Conservation (phyloP, 257 asterid species). For the Prunella vulgaris region DNA sequence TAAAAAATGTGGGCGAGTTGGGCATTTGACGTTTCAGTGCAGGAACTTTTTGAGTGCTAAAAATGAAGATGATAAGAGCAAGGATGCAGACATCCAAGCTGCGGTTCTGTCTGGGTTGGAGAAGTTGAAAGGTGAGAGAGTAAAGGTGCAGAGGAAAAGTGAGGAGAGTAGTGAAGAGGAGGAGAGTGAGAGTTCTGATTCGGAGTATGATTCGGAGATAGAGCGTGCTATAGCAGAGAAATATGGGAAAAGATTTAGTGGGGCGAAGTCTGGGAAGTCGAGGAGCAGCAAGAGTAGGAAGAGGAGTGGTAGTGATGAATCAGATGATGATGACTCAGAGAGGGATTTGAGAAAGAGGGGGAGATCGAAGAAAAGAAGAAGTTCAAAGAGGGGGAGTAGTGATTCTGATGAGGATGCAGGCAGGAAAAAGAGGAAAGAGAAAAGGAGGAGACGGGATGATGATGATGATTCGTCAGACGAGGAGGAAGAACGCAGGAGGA, state of each 20-base stretch:
- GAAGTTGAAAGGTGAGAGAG: constrained; percentile 65
- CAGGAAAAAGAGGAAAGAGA: constrained; percentile 46
- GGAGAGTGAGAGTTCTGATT: constrained; percentile 72
- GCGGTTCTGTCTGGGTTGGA: constrained; percentile 65
- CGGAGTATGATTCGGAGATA: constrained; percentile 75
- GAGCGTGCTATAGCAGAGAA: constrained; percentile 62
- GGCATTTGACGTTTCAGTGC: constrained; percentile 90
- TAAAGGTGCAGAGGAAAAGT: constrained; percentile 40
- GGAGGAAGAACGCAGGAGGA: constrained; percentile 33
- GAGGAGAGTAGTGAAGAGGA: constrained; percentile 57
- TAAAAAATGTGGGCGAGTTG: constrained; percentile 89
- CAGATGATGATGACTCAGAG: constrained; percentile 29
- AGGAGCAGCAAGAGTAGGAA: constrained; percentile 31
- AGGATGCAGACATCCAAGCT: constrained; percentile 56
- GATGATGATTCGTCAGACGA: constrained; percentile 52
- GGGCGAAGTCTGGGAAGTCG: constrained; percentile 35
- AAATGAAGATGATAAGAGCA: constrained; percentile 46
- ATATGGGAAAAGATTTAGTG: constrained; percentile 38
- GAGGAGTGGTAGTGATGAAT: constrained; percentile 38
- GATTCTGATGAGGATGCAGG: constrained; percentile 49
- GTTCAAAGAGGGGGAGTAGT: constrained; percentile 39
- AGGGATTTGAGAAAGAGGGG: constrained; percentile 37
- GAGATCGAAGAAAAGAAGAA: constrained; percentile 54
- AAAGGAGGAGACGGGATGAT: constrained; percentile 41
- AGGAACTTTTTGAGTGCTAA: constrained; percentile 87